Conservation (phyloP, 1,284 basidiomycete genomes). For the Exobasidium rhododendri region DNA sequence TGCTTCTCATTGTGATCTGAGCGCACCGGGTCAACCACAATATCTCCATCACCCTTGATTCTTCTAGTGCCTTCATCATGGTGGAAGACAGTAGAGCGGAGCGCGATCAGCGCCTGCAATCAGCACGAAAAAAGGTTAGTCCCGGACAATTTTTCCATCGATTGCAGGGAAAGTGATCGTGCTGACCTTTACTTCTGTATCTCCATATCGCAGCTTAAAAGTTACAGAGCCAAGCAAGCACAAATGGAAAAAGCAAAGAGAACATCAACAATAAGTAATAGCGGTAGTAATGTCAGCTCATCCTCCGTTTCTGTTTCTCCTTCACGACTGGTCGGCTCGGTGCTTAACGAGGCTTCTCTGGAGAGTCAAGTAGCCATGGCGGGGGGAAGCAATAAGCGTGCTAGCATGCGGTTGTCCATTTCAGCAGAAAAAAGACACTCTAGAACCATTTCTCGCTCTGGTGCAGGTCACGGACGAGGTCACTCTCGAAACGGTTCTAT, state of each 20-base stretch:
- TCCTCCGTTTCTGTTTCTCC: constrained; percentile 8
- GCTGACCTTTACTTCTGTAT: neutral
- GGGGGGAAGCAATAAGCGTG: neutral
- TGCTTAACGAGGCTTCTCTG: constrained; percentile 19
- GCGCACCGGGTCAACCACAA: constrained; percentile 3
- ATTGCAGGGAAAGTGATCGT: no score
- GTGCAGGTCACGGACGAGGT: constrained; percentile 31
- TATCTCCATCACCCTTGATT: neutral
- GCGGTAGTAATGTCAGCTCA: constrained; percentile 7
- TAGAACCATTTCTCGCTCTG: constrained; percentile 22
- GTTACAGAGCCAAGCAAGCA: constrained; percentile 45
- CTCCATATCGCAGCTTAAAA: constrained; percentile 31
- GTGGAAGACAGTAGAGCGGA: constrained; percentile 7
- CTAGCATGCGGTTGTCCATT: neutral
- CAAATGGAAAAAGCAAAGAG: constrained; percentile 30
- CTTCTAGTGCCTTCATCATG: constrained; percentile 9
- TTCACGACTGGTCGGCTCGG: constrained; percentile 11
- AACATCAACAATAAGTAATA: constrained; percentile 18
- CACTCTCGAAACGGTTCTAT: constrained; percentile 40
- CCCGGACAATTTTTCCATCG: no score
- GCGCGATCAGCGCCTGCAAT: constrained; percentile 37
- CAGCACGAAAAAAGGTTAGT: constrained; percentile 45
- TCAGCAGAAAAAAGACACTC: constrained; percentile 9
- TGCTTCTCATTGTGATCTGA: no score
- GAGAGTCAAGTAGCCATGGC: constrained; percentile 15